Base-by-base conservation (phyloP, 768 basidiomycete genomes). In the Tephrocybe sp. region DNA sequence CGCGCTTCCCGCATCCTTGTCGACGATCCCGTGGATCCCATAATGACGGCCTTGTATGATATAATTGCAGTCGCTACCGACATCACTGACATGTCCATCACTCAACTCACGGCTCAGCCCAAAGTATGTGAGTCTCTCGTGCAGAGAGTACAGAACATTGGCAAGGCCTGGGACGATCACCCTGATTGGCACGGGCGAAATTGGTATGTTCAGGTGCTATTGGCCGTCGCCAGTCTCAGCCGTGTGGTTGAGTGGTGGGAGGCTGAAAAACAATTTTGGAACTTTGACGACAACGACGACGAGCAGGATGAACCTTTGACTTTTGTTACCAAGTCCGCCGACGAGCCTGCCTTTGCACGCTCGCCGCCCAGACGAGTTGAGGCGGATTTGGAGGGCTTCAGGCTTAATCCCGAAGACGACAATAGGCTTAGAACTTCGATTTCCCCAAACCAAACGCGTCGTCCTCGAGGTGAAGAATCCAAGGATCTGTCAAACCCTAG, bases 241-340 rank as follows among this genome's bases (percentile, higher is more conserved):
- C 88, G 96, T 50, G 97, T 98, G 24, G 88, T 98, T 55, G 97
- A 98, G 63, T 99, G 97, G 96, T 98, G 94, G 93, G 95, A 97
- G 68, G 97, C 97, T 9, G 96, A 98, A 74, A 95, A 95, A 63
- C 92, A 95, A 58, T 99, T 99, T 69, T 99, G 97, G 97, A 97
- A 97, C 62, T 98, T 98, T 64, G 90, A 95, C 62, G 91, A 92
- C 63, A 87, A 89, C 53, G 89, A 89, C 37, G 86, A 91, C 51
- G 92, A 93, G 59, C 84, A 89, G 63, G 88, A 92, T 48, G 96
- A 98, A 57, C 92, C 92, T 1, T 72, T 98, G 42, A 83, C 87
- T 57, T 98, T 98, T 62, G 92, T 98, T 47, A 87, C 93, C 66
- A 97, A 96, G 66, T 87, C 96, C 0, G 82, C 80, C 16, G 87